Percentiles rank a stretch among this genome's conserved stretches.
These are phyloP conservation scores for Solanum pennellii DNA, from an alignment of 257 asterid genomes.

Conservation along the genomic window DNA sequence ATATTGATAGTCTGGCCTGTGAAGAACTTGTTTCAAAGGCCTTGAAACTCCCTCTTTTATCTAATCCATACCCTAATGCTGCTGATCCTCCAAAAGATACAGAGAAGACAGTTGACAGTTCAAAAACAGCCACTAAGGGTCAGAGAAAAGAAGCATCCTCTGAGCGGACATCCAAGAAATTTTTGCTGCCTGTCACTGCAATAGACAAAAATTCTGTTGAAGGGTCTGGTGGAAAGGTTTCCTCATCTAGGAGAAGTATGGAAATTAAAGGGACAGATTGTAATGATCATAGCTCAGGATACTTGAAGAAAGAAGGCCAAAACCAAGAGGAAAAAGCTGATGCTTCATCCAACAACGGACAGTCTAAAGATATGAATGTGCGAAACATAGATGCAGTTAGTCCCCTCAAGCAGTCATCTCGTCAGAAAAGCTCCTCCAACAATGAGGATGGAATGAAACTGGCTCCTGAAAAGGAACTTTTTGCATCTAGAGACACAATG, in stretches of 20 bases:
- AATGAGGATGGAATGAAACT: constrained; percentile 32
- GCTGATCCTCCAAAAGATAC: constrained; percentile 27
- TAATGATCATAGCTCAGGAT: constrained; percentile 17
- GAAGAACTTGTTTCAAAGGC: constrained; percentile 76
- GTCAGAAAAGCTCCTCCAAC: constrained; percentile 30
- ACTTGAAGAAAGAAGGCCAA: constrained; percentile 22
- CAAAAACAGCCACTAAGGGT: constrained; percentile 15
- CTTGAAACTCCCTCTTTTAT: constrained; percentile 76
- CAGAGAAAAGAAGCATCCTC: constrained; percentile 20
- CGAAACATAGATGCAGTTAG: constrained; percentile 18
- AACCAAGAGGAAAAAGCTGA: constrained; percentile 24
- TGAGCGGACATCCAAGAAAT: constrained; percentile 29
- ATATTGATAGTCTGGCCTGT: constrained; percentile 36
- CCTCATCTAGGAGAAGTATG: constrained; percentile 23
- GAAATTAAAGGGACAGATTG: constrained; percentile 33
- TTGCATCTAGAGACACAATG: constrained; percentile 36
- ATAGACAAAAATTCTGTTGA: constrained; percentile 26
- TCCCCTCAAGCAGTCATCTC: constrained; percentile 20
- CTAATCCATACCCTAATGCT: constrained; percentile 23
- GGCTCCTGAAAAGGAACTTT: constrained; percentile 26
- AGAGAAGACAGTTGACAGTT: constrained; percentile 9
- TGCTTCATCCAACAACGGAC: constrained; percentile 26
- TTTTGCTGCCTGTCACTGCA: constrained; percentile 22
- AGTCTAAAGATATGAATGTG: constrained; percentile 28
- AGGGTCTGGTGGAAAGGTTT: constrained; percentile 29